Base-by-base conservation (phyloP, 768 basidiomycete genomes). In the Russula foetens region DNA sequence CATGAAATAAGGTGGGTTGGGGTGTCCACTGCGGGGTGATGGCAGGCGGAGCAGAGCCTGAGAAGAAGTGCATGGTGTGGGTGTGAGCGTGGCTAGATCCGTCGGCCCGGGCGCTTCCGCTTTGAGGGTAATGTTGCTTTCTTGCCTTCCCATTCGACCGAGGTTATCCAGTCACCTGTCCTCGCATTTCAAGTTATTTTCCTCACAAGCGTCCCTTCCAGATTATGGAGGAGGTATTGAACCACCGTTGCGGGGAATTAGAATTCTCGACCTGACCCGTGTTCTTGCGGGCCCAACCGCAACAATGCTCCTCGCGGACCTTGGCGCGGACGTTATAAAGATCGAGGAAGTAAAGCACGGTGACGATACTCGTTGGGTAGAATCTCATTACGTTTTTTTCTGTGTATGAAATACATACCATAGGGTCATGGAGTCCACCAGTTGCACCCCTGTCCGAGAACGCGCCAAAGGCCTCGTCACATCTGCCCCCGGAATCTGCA, bases 271-370 rank as follows among this genome's bases (percentile, higher is more conserved):
- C 72, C 74, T 97, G 57, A 92, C 93, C 15, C 81, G 95, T 29
- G 88, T 97, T 1, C 75, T 98, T 51, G 93, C 93, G n/a, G 93
- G 92, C 0, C 93, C 93, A 33, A 88, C 87, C 1, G 84, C 88
- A n/a, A 90, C 92, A 1, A 90, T 95, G 93, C 79, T 96, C 62
- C 78, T 97, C n/a, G 93, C 86, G 7, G 92, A 95, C 74, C 75
- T 95, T 38, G 88, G 92, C 1, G 95, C 95, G 49, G 92, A 98
- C 69, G 92, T 98, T 29, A 82, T 97, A 71, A 98, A 97, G 71
- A 83, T 97, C 6, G 92, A 95, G 70, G 88, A 92, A 69, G 76
- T 82, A 54, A 76, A 79, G 46, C 80, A 78, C 60, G 95, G 95
- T 24, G 95, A 98, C 68, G 95, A 98, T 73, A 98, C 95, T 33